Conservation (phyloP, 495 filamentous ascomycete species). For the Aspergillus diversus region DNA sequence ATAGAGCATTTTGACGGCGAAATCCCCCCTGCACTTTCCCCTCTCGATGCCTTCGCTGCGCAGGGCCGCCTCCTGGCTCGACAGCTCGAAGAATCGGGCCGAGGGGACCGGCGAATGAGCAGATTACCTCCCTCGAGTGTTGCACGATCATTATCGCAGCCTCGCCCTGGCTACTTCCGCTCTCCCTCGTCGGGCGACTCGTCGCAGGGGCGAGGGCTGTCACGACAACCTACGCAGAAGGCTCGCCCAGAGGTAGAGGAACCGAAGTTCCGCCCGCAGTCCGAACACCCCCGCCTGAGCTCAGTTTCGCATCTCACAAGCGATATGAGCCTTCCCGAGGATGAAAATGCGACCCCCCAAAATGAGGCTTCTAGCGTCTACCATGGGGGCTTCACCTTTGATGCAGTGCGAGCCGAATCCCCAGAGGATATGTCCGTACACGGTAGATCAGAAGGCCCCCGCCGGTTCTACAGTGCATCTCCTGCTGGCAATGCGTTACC, state of each 20-base stretch:
- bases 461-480: constrained; percentile 29
- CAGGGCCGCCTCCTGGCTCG: constrained; percentile 86
- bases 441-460: constrained; percentile 23
- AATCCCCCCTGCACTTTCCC: constrained; percentile 87
- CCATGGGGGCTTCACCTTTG: constrained; percentile 41
- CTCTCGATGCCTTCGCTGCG: constrained; percentile 89
- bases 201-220: constrained; percentile 26
- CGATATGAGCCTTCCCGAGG: constrained; percentile 39
- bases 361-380: constrained; percentile 28
- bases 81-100: constrained; percentile 76
- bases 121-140: constrained; percentile 81
- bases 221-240: constrained; percentile 45
- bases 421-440: constrained; percentile 42
- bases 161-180: constrained; percentile 75
- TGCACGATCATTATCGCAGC: constrained; percentile 69
- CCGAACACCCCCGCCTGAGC: constrained; percentile 75
- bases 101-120: constrained; percentile 74
- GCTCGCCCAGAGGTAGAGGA: constrained; percentile 61
- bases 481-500: constrained; percentile 12
- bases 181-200: constrained; percentile 50
- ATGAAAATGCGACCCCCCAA: constrained; percentile 39
- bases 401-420: constrained; percentile 49
- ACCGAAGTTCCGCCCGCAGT: constrained; percentile 65
- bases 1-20: constrained; percentile 80
- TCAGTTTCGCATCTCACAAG: constrained; percentile 56